phyloP scores from a whole-genome alignment of 2,329 filamentous ascomycete genomes.

The Talaromyces sp. region DNA sequence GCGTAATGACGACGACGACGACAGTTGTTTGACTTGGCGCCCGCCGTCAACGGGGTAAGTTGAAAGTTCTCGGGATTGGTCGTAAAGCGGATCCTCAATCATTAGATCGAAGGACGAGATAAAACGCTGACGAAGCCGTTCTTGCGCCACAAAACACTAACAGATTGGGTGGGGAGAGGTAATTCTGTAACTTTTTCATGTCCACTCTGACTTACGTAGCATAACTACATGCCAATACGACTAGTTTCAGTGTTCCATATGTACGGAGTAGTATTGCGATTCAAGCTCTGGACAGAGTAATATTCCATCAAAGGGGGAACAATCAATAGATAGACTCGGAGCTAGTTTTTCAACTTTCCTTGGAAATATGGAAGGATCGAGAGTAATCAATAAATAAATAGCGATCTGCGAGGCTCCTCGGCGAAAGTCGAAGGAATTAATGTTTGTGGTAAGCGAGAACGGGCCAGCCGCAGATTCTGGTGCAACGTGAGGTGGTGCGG shows the following conservation, averaged over 20 bases:
- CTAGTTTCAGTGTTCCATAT: background rate
- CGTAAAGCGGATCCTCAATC: background rate
- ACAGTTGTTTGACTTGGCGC: background rate
- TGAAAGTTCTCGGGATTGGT: background rate
- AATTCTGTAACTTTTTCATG: too few species aligned
- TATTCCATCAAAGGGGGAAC: too few species aligned
- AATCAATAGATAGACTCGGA: too few species aligned
- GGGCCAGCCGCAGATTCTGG: background rate
- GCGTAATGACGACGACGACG: background rate
- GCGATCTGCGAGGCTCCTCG: background rate
- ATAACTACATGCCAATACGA: background rate
- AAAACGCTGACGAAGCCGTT: conserved; percentile 10
- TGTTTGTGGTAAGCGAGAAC: background rate
- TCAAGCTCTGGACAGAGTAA: too few species aligned
- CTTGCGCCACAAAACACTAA: conserved; percentile 8
- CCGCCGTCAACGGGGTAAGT: too few species aligned
- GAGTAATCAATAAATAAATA: background rate
- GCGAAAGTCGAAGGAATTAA: background rate
- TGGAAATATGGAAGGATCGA: background rate
- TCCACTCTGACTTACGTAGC: background rate
- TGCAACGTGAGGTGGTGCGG: too few species aligned
- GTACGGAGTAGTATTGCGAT: too few species aligned
- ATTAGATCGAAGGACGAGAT: background rate
- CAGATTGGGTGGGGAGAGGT: background rate
- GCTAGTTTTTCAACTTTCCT: too few species aligned